Evolutionary conservation across 1,139 yeast species (phyloP), one percentile per base, ranked within the genome.

Genomic region (Yamadazyma trypodendri): DNA sequence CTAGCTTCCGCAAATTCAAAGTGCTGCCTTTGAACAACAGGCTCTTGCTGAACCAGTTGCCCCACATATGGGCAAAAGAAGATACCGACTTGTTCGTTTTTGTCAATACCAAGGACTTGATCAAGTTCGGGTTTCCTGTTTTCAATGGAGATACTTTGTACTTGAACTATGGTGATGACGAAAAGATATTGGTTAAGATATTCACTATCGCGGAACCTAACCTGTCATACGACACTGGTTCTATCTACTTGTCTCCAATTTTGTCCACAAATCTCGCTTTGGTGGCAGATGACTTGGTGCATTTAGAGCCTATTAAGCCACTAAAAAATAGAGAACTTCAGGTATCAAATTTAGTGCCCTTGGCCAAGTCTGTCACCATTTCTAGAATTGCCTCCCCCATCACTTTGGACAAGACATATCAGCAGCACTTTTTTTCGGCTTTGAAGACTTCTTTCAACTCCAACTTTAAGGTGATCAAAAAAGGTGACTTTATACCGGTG

Each of bases 401-500:
- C 1, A 80, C 95, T 0, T 70, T 86, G 51, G 89, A 84, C 49
- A 72, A 79, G 39, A 65, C 80, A 0, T 73, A 71, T 49, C 94
- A 89, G 56, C 76, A 74, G 43, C 69, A 81, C 36, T 80, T 87
- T 52, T 67, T 84, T 38, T 63, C 80, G 6, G 80, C 83, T 37
- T 63, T 88, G 46, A 76, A 85, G 53, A 55, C 75, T 0, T 72
- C 77, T 41, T 85, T 92, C 54, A 84, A 84, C 44, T 54, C 63
- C 1, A 67, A 68, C 27, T 62, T 70, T 32, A 75, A 95, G 41
- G 66, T 86, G 7, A 79, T 89, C 1, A 66, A 67, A 24, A 56
- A 66, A 14, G 81, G 79, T 21, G 96, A 88, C 53, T 56, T 81
- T 31, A 74, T 92, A 35, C 92, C 96, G 0, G 79, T 92, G 3